Evolutionary conservation across 176 grass and related monocot genomes (phyloP).

Genomic region (Phoenix dactylifera): DNA sequence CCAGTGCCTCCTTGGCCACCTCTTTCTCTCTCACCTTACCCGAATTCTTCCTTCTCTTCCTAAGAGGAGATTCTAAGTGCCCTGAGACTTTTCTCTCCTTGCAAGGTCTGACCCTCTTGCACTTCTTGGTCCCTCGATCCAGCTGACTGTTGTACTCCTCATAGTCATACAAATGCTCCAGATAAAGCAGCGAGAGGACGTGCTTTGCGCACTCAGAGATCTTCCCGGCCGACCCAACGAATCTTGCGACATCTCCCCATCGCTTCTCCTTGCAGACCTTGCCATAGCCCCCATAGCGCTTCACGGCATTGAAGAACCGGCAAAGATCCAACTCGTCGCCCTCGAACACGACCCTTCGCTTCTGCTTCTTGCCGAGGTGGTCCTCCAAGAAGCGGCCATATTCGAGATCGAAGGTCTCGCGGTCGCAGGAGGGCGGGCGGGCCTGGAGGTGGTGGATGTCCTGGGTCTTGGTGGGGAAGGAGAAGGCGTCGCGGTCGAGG

Average conservation of each 20-base stretch:
- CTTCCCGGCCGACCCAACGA: conserved; percentile 35
- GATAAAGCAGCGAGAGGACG: conserved; percentile 71
- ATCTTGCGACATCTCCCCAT: conserved; percentile 58
- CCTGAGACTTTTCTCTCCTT: conserved; percentile 4
- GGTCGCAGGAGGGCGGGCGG: conserved; percentile 65
- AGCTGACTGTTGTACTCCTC: conserved; percentile 44
- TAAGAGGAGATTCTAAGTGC: neutral
- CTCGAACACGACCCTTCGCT: conserved; percentile 45
- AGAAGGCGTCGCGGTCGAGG: conserved; percentile 35
- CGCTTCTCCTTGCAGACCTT: conserved; percentile 36
- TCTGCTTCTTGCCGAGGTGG: conserved; percentile 9
- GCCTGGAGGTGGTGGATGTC: conserved; percentile 74
- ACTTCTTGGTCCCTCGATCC: neutral
- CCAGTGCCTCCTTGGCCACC: conserved; percentile 30
- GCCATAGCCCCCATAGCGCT: conserved; percentile 71
- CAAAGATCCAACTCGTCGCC: conserved; percentile 71
- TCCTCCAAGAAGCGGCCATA: conserved; percentile 51
- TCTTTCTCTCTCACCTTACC: neutral
- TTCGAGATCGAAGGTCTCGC: conserved; percentile 74
- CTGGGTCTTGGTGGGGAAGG: conserved; percentile 78
- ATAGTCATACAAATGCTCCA: conserved; percentile 71
- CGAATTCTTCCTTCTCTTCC: conserved; percentile 23
- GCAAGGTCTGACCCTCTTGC: conserved; percentile 1
- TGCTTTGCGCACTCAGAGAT: conserved; percentile 83
- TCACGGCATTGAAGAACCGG: conserved; percentile 73